Base-by-base conservation (phyloP, 1,284 basidiomycete genomes). In the Cerrena zonata region DNA sequence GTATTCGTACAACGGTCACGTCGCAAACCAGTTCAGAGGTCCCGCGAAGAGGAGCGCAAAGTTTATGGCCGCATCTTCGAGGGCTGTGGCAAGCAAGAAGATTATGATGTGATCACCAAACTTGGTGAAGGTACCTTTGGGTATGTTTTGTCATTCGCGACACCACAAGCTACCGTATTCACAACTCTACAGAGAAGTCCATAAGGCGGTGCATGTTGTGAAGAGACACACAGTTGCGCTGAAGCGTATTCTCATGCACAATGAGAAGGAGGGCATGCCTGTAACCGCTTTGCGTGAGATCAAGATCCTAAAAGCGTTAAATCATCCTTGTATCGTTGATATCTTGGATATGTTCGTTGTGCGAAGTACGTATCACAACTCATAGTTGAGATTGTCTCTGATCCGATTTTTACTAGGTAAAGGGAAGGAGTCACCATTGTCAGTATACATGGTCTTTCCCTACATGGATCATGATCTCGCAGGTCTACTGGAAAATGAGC, bases 391-490 rank as follows among this genome's bases (percentile, higher is more conserved):
- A 53, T 26, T 7, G 5, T 11, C 7, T 10, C 19, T 50, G 15
- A 18, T 7, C 42, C 11, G 7, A 10, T 4, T 22, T 13, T 19
- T 48, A n/a, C n/a, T n/a, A 85, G 82, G 82, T 63, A 82, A 72
- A 53, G 76, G 79, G 25, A 82, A 79, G 61, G 80, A 80, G 25
- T 63, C 68, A 37, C 80, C 86, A 41, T 77, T 93, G 37, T 97
- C 86, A 5, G 90, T 93, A 18, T 97, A 91, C 70, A 97, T 99
- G 94, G 94, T 98, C 27, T 98, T 98, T 65, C 95, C 95, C 0
- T 99, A 96, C 70, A 97, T 98, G 94, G 95, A 98, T 62, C 96
- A 99, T 65, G 95, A 99, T 70, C 80, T 99, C 22, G 94, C 94
- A 11, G 96, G 96, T 1, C 69, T 99, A 46, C 71, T 99, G 48